These are phyloP conservation scores for Fusarium haematococcum DNA, from an alignment of 2,329 filamentous ascomycete genomes.

Conservation along the genomic window DNA sequence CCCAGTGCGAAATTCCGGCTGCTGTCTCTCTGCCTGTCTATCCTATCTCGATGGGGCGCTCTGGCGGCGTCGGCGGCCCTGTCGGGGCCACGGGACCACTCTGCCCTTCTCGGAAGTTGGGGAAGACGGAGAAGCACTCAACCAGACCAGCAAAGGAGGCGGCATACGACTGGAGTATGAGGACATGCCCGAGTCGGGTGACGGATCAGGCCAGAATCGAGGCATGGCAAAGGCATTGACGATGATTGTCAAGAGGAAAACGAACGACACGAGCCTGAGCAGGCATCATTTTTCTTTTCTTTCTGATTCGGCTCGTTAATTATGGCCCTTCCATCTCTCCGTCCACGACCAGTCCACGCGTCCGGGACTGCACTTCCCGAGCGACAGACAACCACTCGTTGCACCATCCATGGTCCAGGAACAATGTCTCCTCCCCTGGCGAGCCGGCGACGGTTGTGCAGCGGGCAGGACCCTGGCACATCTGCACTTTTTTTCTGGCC, in stretches of 20 bases:
- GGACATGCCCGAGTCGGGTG: constrained; percentile 41
- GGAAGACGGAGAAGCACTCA: constrained; percentile 32
- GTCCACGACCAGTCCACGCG: constrained; percentile 25
- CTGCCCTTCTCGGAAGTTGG: constrained; percentile 40
- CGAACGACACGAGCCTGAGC: constrained; percentile 22
- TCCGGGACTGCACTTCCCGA: constrained; percentile 19
- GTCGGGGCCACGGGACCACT: constrained; percentile 39
- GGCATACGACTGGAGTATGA: constrained; percentile 37
- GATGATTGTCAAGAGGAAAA: constrained; percentile 36
- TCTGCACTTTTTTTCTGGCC: constrained; percentile 32
- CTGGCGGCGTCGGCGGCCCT: constrained; percentile 27
- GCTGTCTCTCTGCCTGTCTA: constrained; percentile 5
- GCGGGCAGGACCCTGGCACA: constrained; percentile 31
- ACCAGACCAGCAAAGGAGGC: constrained; percentile 16
- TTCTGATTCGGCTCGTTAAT: constrained; percentile 13
- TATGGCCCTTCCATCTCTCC: constrained; percentile 8
- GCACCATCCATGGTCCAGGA: constrained; percentile 21
- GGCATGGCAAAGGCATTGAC: constrained; percentile 22
- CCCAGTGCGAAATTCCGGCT: constrained; percentile 39
- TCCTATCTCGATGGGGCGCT: constrained; percentile 33
- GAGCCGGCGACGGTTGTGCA: constrained; percentile 26
- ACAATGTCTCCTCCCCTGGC: constrained; percentile 30
- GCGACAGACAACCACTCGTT: neutral
- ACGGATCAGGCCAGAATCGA: constrained; percentile 46
- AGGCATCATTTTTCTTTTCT: neutral